Conservation (phyloP, 768 basidiomycete genomes). For the Multifurca ochricompacta region DNA sequence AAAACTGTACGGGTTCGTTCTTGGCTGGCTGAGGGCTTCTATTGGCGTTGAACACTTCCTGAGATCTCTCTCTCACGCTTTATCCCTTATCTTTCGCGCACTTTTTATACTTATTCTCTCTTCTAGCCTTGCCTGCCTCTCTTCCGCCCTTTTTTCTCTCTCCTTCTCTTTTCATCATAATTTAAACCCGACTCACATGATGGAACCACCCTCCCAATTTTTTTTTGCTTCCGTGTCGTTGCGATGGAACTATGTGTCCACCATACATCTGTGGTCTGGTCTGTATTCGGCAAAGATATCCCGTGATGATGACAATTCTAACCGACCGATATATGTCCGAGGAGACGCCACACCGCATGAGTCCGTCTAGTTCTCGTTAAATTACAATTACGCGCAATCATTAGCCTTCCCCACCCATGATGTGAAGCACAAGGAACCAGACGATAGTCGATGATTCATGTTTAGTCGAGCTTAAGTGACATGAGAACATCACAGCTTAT, state of each 20-base stretch:
- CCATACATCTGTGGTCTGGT: neutral
- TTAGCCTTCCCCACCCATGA: no score
- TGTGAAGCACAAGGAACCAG: no score
- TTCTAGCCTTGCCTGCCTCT: neutral
- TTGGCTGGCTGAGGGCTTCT: neutral
- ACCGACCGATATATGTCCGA: neutral
- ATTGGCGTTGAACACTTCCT: neutral
- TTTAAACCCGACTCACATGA: slow-evolving; percentile 10
- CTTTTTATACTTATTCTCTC: slow-evolving; percentile 7
- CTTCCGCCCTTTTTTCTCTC: neutral
- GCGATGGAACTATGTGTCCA: neutral
- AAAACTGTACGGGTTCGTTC: neutral
- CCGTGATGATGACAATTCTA: neutral
- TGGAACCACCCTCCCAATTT: neutral
- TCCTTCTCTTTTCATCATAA: neutral
- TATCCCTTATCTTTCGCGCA: neutral
- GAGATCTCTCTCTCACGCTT: neutral
- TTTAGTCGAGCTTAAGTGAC: neutral
- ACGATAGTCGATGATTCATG: neutral
- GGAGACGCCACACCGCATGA: neutral
- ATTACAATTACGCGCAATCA: no score
- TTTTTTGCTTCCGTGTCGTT: neutral
- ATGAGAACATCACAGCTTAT: neutral
- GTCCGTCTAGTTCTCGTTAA: neutral
- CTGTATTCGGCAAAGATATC: slow-evolving; percentile 4